Evolutionary conservation across 2,329 filamentous ascomycete genomes (phyloP).

Genomic region (Aspergillus intermedius): DNA sequence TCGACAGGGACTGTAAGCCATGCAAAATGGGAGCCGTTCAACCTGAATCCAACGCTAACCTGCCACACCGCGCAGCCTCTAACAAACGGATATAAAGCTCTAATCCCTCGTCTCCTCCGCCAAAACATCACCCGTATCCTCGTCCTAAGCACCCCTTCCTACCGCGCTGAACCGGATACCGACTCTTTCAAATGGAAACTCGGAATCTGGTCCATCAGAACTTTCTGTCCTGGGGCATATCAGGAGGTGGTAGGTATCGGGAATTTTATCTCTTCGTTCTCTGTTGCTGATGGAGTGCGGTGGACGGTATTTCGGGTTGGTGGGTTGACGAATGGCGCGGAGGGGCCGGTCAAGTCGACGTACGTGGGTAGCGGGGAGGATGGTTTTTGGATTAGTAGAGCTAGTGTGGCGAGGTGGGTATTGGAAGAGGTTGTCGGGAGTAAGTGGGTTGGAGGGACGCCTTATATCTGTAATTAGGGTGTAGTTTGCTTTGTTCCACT

Average conservation of each 20-base stretch:
- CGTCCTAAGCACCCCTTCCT: constrained; percentile 8
- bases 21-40: no score
- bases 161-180: background rate
- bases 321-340: constrained; percentile 4
- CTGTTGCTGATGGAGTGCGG: background rate
- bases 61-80: background rate
- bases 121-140: constrained; percentile 2
- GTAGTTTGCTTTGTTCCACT: no score
- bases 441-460: constrained; percentile 1
- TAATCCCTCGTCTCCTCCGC: constrained; percentile 4
- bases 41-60: background rate
- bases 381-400: constrained; percentile 5
- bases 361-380: constrained; percentile 1
- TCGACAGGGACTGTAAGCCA: constrained; percentile 3
- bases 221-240: background rate
- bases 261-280: constrained; percentile 1
- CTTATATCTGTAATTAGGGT: constrained; percentile 4
- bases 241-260: constrained; percentile 4
- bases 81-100: constrained; percentile 2
- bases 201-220: constrained; percentile 3
- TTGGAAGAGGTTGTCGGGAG: constrained; percentile 1
- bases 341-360: constrained; percentile 3
- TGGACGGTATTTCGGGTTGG: constrained; percentile 6
- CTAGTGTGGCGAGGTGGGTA: constrained; percentile 8
- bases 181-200: constrained; percentile 5